Evolutionary conservation across 73 alveolate species (phyloP).

Genomic region (Chromera velia): DNA sequence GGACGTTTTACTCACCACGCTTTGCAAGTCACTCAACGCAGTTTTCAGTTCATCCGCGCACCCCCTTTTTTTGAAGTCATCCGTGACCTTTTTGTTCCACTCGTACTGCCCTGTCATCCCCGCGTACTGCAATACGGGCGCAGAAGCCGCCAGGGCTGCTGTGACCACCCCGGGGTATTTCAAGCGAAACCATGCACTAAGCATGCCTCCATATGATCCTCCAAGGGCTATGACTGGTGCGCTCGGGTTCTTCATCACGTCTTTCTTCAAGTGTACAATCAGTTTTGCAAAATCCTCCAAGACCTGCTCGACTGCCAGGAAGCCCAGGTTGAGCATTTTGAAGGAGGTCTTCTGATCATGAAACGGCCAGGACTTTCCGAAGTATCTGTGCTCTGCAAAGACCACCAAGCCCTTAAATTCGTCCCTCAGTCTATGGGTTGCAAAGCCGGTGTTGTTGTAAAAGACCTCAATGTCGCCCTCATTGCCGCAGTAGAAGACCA

Average conservation of each 20-base stretch:
- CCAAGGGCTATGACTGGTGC: conserved; percentile 53
- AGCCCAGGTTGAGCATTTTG: conserved; percentile 38
- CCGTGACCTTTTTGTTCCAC: conserved; percentile 13
- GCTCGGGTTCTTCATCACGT: background rate
- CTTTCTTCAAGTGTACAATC: conserved; percentile 1
- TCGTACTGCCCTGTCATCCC: too few species aligned
- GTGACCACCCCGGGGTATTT: conserved; percentile 59
- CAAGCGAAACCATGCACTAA: conserved; percentile 69
- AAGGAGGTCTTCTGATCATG: conserved; percentile 29
- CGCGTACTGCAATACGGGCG: conserved; percentile 64
- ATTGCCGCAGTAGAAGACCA: conserved; percentile 42
- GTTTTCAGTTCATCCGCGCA: too few species aligned
- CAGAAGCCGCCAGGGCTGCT: conserved; percentile 69
- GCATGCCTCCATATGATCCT: conserved; percentile 74
- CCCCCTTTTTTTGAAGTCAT: conserved; percentile 8
- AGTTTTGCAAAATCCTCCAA: conserved; percentile 62
- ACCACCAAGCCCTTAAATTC: conserved; percentile 48
- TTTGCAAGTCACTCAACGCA: too few species aligned
- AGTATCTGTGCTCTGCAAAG: conserved; percentile 62
- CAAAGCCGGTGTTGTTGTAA: conserved; percentile 30
- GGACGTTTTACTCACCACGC: too few species aligned
- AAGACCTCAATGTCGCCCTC: conserved; percentile 41
- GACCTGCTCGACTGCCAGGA: conserved; percentile 54
- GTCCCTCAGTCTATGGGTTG: conserved; percentile 52
- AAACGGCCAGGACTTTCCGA: conserved; percentile 60